phyloP scores from a whole-genome alignment of 768 basidiomycete genomes.

The Leccinum longicurvipes region DNA sequence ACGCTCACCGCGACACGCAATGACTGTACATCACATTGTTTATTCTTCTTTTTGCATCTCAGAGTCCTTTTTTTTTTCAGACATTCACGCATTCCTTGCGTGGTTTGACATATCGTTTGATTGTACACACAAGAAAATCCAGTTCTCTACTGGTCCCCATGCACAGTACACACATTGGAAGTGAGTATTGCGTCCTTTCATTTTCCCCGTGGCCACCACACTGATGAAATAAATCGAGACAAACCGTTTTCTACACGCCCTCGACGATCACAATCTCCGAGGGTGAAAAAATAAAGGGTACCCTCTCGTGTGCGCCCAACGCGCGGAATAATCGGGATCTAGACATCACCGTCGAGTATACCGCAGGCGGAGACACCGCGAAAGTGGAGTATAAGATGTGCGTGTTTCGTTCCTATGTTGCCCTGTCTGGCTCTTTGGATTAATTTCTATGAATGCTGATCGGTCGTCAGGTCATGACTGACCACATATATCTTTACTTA shows the following conservation, averaged over 20 bases:
- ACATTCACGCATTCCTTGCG: conserved; percentile 95
- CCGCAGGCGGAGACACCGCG: conserved; percentile 33
- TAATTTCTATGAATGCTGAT: conserved; percentile 46
- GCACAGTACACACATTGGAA: conserved; percentile 97
- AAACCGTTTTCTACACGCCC: conserved; percentile 98
- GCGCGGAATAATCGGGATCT: conserved; percentile 91
- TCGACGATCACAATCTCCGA: conserved; percentile 65
- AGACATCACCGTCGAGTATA: conserved; percentile 82
- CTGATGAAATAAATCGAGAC: conserved; percentile 41
- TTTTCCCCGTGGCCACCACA: neutral
- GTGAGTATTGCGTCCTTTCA: conserved; percentile 45
- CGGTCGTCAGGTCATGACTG: conserved; percentile 71
- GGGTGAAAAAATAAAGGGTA: conserved; percentile 72
- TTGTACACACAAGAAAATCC: conserved; percentile 92
- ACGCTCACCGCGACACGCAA: conserved; percentile 77
- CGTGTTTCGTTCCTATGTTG: conserved; percentile 39
- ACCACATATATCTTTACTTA: neutral
- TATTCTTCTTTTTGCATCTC: neutral
- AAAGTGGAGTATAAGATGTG: conserved; percentile 82
- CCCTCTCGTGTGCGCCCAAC: conserved; percentile 81
- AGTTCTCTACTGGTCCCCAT: conserved; percentile 97
- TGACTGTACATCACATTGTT: conserved; percentile 66
- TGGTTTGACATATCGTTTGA: conserved; percentile 99
- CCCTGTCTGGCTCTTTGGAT: conserved; percentile 10
- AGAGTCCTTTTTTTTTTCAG: conserved; percentile 43